A percentile compares a stretch with the other conserved stretches of the same genome.
phyloP scores from a whole-genome alignment of 352 stramenopile species.

The Thalassiosira hispida region DNA sequence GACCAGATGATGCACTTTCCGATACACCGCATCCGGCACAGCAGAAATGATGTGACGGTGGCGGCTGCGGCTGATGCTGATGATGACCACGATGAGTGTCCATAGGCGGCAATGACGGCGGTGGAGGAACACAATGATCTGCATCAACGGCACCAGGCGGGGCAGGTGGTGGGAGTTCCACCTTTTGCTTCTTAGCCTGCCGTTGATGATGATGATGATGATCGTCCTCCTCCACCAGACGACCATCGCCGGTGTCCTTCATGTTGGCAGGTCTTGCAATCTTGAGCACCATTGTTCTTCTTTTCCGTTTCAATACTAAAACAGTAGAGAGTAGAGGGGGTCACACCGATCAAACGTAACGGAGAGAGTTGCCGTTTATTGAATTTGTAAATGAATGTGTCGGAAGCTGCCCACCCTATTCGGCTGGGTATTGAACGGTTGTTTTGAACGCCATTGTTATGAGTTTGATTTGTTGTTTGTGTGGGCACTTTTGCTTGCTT shows the following conservation, averaged over 20 bases:
- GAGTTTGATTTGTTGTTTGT: too few species aligned
- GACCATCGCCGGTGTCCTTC: too few species aligned
- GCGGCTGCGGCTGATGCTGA: not conserved
- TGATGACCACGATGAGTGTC: not conserved
- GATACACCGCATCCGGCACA: constrained; percentile 37
- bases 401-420: too few species aligned
- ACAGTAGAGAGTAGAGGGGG: not conserved
- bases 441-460: too few species aligned
- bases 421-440: too few species aligned
- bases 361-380: not conserved
- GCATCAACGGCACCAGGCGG: not conserved
- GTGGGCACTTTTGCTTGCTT: too few species aligned
- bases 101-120: not conserved
- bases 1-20: constrained; percentile 22
- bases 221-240: not conserved
- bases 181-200: constrained; percentile 3
- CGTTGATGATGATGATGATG: too few species aligned
- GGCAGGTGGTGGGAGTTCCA: not conserved
- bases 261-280: constrained; percentile 10
- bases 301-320: too few species aligned
- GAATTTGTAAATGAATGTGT: too few species aligned
- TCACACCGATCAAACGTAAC: not conserved
- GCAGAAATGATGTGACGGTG: not conserved
- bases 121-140: not conserved
- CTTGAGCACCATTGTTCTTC: constrained; percentile 23